Conservation (phyloP, 768 basidiomycete genomes). For the Pleurotus sapidus region DNA sequence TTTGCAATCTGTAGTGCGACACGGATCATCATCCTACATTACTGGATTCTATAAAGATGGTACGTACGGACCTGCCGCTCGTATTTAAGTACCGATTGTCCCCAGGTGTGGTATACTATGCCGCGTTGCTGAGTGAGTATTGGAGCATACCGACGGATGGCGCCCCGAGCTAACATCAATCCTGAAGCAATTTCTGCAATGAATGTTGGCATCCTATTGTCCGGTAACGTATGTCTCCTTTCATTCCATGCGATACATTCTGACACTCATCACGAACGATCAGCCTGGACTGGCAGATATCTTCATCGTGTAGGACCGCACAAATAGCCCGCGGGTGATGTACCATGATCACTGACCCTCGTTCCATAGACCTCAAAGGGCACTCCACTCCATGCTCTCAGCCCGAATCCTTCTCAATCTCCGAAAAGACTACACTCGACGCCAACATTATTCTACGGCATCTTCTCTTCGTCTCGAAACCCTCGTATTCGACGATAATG, state of each 20-base stretch:
- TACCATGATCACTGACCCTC: neutral
- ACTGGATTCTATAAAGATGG: neutral
- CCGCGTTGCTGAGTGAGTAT: neutral
- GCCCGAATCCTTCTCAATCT: conserved; percentile 2
- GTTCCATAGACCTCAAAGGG: neutral
- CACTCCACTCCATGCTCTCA: conserved; percentile 7
- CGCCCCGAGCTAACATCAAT: neutral
- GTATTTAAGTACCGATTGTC: neutral
- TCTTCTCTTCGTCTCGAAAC: neutral
- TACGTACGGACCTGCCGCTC: neutral
- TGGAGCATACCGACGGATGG: neutral
- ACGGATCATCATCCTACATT: neutral
- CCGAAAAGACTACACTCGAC: neutral
- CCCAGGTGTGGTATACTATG: neutral
- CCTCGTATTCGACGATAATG: neutral
- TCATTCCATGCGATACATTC: neutral
- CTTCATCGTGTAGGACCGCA: neutral
- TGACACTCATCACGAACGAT: neutral
- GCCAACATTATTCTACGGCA: neutral
- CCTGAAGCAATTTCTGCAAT: neutral
- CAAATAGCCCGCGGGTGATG: no score
- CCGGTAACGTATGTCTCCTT: neutral
- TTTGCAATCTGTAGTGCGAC: neutral
- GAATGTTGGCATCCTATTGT: neutral
- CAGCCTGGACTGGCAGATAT: neutral